Evolutionary conservation across 2,329 filamentous ascomycete species (phyloP), one percentile per base, ranked within the genome.

Genomic region (Apiospora hydei): DNA sequence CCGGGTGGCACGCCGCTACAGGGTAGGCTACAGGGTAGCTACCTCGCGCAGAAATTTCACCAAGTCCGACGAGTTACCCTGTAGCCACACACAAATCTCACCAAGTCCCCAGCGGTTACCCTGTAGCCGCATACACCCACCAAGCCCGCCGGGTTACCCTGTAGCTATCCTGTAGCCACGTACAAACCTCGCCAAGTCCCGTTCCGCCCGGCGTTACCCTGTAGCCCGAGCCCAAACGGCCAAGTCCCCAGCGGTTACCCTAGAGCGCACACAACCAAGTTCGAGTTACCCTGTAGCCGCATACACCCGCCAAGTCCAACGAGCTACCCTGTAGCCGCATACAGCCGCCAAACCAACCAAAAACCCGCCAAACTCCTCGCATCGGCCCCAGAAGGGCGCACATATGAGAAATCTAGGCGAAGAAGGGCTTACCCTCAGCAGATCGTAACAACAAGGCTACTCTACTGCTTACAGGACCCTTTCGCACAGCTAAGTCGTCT

Each of bases 381-480:
- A 53, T 53, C 51, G 51, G 51, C 51, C 51, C 24, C 51, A 53
- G 3, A 16, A 13, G 16, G 24, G 51, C 51, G 16, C 51, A 30
- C 44, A 72, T 64, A 75, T 73, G 73, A 78, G 73, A 80, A 80
- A 80, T 80, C 75, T 76, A 77, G 74, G 74, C 75, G 72, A 77
- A 76, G 69, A 51, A 76, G 74, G 78, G 79, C 77, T 82, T 79
- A 82, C 79, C 77, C 78, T 83, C 78, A 83, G 78, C 76, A 79
- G 76, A 80, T 83, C 79, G 78, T 82, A 82, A 78, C 77, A 83
- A 83, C 78, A 83, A 83, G 79, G 77, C 79, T 82, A 83, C 80
- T 84, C 81, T 80, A 83, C 79, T 81, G 77, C 81, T 81, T 84
- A 84, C 80, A 84, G 76, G 78, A 83, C 82, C 79, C 75, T 77